Conservation (phyloP, 768 basidiomycete species). For the Agaricus subrufescens region DNA sequence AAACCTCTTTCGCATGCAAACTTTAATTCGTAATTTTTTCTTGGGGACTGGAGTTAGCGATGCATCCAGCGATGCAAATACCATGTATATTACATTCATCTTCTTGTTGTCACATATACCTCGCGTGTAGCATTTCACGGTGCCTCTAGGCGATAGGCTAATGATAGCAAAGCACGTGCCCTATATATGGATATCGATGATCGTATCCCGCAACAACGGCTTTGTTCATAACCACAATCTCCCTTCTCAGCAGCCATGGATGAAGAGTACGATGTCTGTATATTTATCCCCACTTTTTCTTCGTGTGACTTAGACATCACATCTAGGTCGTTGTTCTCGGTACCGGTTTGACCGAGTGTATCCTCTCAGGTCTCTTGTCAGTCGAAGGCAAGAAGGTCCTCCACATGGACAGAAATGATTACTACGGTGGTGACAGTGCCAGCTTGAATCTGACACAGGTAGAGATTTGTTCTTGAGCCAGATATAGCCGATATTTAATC, state of each 20-base stretch:
- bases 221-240: conserved; percentile 17
- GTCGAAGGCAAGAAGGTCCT: conserved; percentile 99
- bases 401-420: conserved; percentile 98
- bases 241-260: conserved; percentile 60
- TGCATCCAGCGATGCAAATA: not conserved
- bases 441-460: conserved; percentile 98
- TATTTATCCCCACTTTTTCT: conserved; percentile 5
- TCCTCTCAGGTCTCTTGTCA: conserved; percentile 95
- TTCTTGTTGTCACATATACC: conserved; percentile 6
- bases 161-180: conserved; percentile 10
- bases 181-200: conserved; percentile 11
- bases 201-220: conserved; percentile 12
- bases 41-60: conserved; percentile 3
- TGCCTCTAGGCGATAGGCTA: not conserved
- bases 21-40: not conserved
- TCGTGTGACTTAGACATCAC: conserved; percentile 12
- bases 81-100: conserved; percentile 6
- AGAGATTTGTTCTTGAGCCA: conserved; percentile 1
- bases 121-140: not conserved
- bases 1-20: conserved; percentile 1
- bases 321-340: conserved; percentile 84
- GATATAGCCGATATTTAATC: not conserved
- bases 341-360: conserved; percentile 97
- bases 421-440: conserved; percentile 97
- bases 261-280: conserved; percentile 93